Percentiles rank a stretch among this genome's conserved stretches.
Evolutionary conservation across 1,139 yeast genomes (phyloP).

Genomic region (Geotrichum klebahnii): DNA sequence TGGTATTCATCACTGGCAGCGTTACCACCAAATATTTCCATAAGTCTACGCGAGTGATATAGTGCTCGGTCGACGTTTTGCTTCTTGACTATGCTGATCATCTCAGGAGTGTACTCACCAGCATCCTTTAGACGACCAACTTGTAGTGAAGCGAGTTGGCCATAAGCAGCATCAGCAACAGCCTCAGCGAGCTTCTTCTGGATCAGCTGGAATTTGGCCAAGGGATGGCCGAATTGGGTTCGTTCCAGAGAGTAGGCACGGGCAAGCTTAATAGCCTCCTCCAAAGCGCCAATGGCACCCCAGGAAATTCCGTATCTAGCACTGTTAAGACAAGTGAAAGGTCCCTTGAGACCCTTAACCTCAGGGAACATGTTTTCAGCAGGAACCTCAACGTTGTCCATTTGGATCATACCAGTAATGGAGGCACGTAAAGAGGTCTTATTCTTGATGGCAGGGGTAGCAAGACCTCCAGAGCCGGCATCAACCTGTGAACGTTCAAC

Average conservation of each 20-base stretch:
- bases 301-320: slow-evolving; percentile 47
- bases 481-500: slow-evolving; percentile 39
- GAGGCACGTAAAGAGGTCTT: slow-evolving; percentile 44
- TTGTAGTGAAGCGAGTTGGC: slow-evolving; percentile 42
- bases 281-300: slow-evolving; percentile 47
- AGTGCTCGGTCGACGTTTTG: slow-evolving; percentile 46
- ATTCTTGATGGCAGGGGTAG: slow-evolving; percentile 43
- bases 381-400: slow-evolving; percentile 46
- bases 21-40: slow-evolving; percentile 47
- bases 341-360: slow-evolving; percentile 44
- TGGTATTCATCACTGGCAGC: slow-evolving; percentile 46
- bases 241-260: slow-evolving; percentile 43
- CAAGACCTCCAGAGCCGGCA: slow-evolving; percentile 36
- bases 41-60: slow-evolving; percentile 39
- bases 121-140: slow-evolving; percentile 45
- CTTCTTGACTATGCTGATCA: slow-evolving; percentile 45
- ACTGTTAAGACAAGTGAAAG: slow-evolving; percentile 45
- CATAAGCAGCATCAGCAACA: slow-evolving; percentile 43
- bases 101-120: slow-evolving; percentile 42
- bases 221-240: slow-evolving; percentile 43
- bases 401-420: slow-evolving; percentile 45
- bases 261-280: slow-evolving; percentile 41
- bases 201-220: slow-evolving; percentile 43
- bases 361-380: slow-evolving; percentile 43
- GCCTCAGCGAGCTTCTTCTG: slow-evolving; percentile 47